Conservation (phyloP, 1,284 basidiomycete genomes). For the Sporisorium exsertum region DNA sequence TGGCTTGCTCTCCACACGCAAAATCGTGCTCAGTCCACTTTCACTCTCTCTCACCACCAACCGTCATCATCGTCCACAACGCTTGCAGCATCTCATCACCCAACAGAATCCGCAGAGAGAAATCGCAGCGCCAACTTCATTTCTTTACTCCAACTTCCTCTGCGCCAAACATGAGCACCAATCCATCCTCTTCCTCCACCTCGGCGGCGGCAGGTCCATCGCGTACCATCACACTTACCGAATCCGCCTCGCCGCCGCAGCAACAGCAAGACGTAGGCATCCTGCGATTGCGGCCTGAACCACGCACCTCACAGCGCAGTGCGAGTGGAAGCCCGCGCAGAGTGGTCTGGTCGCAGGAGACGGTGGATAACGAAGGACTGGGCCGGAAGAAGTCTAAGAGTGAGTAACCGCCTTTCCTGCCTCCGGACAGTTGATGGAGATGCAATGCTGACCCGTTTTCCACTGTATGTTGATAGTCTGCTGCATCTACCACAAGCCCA, state of each 20-base stretch:
- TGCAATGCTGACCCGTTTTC: background rate
- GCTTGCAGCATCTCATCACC: no score
- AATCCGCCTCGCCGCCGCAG: background rate
- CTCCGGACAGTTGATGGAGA: background rate
- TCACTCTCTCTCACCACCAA: background rate
- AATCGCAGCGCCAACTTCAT: no score
- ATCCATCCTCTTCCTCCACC: background rate
- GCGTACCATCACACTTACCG: conserved; percentile 19
- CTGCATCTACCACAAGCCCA: conserved; percentile 67
- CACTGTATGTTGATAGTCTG: conserved; percentile 35
- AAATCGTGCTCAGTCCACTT: no score
- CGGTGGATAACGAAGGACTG: conserved; percentile 64
- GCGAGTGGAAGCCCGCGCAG: conserved; percentile 5
- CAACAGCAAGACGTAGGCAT: conserved; percentile 7
- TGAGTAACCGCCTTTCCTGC: background rate
- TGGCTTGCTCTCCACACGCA: no score
- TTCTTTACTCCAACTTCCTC: no score
- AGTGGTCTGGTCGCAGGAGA: conserved; percentile 63
- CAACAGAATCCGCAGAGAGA: no score
- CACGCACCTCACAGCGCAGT: background rate
- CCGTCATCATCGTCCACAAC: background rate
- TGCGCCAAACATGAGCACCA: background rate
- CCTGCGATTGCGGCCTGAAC: conserved; percentile 21
- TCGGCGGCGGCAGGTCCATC: conserved; percentile 14
- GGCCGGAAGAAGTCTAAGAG: conserved; percentile 63